phyloP scores from a whole-genome alignment of 192 early-diverging fungal genomes.

The Spinellus fusiger region DNA sequence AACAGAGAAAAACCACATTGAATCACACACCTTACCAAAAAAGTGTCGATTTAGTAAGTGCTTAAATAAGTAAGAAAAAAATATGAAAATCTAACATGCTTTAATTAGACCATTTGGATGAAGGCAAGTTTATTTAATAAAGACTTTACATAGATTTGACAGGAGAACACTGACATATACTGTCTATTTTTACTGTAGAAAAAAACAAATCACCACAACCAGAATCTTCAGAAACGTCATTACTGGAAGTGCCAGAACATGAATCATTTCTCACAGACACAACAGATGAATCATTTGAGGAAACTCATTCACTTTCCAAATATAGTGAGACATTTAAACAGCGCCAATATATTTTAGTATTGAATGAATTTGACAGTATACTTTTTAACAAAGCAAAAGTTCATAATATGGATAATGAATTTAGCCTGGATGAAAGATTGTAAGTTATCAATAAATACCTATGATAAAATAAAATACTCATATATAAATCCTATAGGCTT shows the following conservation, averaged over 20 bases:
- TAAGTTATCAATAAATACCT: constrained; percentile 1
- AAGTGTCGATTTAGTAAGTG: background rate
- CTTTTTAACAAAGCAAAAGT: background rate
- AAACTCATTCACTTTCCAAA: background rate
- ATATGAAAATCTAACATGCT: no score
- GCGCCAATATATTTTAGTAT: constrained; percentile 1
- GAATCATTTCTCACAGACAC: constrained; percentile 2
- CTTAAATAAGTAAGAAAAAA: background rate
- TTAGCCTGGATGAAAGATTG: constrained; percentile 6
- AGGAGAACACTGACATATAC: constrained; percentile 6
- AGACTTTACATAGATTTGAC: no score
- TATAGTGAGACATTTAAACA: background rate
- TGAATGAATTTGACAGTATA: constrained; percentile 1
- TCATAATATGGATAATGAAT: constrained; percentile 1
- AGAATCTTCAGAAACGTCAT: background rate
- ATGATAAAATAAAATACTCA: constrained; percentile 1
- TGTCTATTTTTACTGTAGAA: background rate
- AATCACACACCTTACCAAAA: background rate
- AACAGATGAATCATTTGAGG: constrained; percentile 6
- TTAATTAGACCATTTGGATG: no score
- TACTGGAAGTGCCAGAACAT: background rate
- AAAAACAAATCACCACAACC: background rate
- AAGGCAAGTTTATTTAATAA: no score
- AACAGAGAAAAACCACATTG: background rate
- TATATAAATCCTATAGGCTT: constrained; percentile 1